Percentiles rank a stretch among this genome's conserved stretches.
Evolutionary conservation across 176 grass and related monocot species (phyloP).

Genomic region (Eragrostis curvula): DNA sequence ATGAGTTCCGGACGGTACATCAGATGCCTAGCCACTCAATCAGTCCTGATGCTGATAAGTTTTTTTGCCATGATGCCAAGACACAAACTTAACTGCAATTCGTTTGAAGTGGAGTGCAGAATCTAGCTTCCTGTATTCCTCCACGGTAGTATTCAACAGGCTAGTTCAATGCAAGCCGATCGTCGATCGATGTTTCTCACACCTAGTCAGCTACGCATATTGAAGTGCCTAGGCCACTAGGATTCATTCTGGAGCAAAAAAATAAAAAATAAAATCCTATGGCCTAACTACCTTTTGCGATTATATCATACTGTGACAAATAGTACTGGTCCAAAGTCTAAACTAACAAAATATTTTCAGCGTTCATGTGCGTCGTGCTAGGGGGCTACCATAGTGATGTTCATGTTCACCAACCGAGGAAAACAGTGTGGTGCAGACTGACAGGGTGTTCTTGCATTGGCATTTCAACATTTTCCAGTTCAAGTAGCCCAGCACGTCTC

Average conservation of each 20-base stretch:
- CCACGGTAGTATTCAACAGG: background rate
- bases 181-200: background rate
- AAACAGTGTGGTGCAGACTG: background rate
- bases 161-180: background rate
- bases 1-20: background rate
- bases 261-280: background rate
- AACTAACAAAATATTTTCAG: background rate
- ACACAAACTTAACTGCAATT: background rate
- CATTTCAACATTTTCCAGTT: background rate
- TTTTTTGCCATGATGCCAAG: background rate
- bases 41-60: background rate
- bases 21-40: background rate
- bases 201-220: background rate
- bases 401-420: background rate
- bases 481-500: background rate
- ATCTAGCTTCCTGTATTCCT: background rate
- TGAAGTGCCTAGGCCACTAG: background rate
- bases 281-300: background rate
- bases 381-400: background rate
- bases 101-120: conserved; percentile 1
- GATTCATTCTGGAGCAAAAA: background rate
- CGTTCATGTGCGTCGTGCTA: background rate
- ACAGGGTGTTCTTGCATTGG: background rate
- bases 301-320: background rate
- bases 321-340: background rate